These are phyloP conservation scores for Populus alba DNA, from an alignment of 345 rosid species.

Conservation along the genomic window DNA sequence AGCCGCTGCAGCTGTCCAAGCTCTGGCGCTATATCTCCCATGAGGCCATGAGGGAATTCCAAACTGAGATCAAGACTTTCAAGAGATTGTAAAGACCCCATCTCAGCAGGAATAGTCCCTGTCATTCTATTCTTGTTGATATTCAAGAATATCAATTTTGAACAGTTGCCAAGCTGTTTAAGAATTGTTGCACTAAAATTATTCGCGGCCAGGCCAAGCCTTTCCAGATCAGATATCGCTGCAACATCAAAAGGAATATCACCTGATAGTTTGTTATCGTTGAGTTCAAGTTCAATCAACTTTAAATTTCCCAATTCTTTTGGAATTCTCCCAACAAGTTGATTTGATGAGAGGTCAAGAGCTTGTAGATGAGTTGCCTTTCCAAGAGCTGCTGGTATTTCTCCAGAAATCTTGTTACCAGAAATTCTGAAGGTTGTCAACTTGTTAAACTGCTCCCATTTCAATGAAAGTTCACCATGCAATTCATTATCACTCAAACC, in stretches of 20 bases:
- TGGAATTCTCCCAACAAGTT: background rate
- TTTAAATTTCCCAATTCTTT: constrained; percentile 1
- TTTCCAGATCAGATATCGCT: background rate
- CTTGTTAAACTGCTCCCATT: background rate
- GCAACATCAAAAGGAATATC: background rate
- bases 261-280: background rate
- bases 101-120: background rate
- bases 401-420: background rate
- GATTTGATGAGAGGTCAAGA: background rate
- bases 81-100: background rate
- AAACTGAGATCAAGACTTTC: constrained; percentile 20
- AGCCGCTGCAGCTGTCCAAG: background rate
- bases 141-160: background rate
- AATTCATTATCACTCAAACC: background rate
- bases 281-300: background rate
- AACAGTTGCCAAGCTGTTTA: no score
- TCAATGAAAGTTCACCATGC: background rate
- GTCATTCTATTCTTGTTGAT: background rate
- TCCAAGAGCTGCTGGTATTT: background rate
- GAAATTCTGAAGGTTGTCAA: background rate
- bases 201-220: background rate
- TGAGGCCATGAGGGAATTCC: constrained; percentile 4
- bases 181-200: no score
- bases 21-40: constrained; percentile 5
- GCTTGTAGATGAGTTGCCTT: background rate